A percentile compares a stretch with the other conserved stretches of the same genome.
These are phyloP conservation scores for Oryza glaberrima DNA, from an alignment of 176 grass and related monocot genomes.

Conservation along the genomic window DNA sequence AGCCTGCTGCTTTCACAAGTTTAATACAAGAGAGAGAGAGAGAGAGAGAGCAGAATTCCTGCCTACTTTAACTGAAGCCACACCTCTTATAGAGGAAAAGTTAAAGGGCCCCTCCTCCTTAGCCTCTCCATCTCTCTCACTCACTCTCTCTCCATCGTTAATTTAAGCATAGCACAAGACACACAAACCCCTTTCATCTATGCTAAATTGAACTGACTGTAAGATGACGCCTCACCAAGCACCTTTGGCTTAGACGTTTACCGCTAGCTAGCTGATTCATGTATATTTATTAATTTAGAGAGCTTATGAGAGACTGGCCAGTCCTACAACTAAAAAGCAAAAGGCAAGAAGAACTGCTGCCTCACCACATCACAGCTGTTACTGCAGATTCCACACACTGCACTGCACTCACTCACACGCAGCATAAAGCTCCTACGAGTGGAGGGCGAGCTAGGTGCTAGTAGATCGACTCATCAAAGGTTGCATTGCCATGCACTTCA, in stretches of 20 bases:
- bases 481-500: conserved; percentile 17
- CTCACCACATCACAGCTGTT: conserved; percentile 57
- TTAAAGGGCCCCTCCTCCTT: conserved; percentile 52
- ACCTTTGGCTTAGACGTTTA: conserved; percentile 36
- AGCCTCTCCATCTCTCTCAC: conserved; percentile 24
- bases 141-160: conserved; percentile 21
- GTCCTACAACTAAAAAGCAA: conserved; percentile 54
- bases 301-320: conserved; percentile 16
- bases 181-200: conserved; percentile 42
- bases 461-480: background rate
- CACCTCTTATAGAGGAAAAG: conserved; percentile 73
- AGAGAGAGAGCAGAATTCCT: conserved; percentile 71
- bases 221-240: conserved; percentile 40
- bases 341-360: conserved; percentile 45
- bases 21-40: conserved; percentile 58
- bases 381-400: conserved; percentile 64
- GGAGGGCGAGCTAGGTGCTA: conserved; percentile 9
- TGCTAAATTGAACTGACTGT: conserved; percentile 42
- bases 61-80: conserved; percentile 86
- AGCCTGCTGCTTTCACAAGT: conserved; percentile 58
- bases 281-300: conserved; percentile 28
- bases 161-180: conserved; percentile 36
- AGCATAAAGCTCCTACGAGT: conserved; percentile 33
- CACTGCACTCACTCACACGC: conserved; percentile 48
- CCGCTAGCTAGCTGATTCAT: background rate